Percentiles rank a stretch among this genome's conserved stretches.
phyloP scores from a whole-genome alignment of 2,329 filamentous ascomycete genomes.

The Delphinella strobiligena region DNA sequence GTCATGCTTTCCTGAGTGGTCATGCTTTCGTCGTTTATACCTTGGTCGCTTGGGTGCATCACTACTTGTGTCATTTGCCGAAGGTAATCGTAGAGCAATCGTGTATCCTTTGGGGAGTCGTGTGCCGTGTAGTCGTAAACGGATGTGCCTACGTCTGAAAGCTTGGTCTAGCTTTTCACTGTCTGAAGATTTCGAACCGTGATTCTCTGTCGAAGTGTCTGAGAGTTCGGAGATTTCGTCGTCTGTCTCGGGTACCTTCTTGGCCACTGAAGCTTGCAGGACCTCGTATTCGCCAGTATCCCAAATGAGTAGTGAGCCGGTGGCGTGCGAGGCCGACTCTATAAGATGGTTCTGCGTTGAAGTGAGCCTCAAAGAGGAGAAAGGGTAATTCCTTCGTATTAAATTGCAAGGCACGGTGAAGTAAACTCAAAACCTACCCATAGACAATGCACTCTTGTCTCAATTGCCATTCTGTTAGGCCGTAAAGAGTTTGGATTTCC shows the following conservation, averaged over 20 bases:
- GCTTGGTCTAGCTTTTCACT: conserved; percentile 26
- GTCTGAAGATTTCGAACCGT: conserved; percentile 11
- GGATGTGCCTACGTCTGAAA: conserved; percentile 27
- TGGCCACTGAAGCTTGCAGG: conserved; percentile 16
- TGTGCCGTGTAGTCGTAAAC: conserved; percentile 29
- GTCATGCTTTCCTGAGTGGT: neutral
- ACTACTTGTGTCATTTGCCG: conserved; percentile 17
- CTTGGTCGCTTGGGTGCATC: neutral
- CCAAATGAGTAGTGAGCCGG: conserved; percentile 34
- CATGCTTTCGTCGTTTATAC: neutral
- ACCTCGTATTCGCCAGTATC: conserved; percentile 33
- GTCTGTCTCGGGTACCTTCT: conserved; percentile 18
- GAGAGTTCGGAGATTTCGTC: conserved; percentile 21
- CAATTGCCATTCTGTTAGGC: conserved; percentile 30
- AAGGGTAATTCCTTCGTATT: too few species aligned
- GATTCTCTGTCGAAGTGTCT: conserved; percentile 4
- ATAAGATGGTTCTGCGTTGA: conserved; percentile 29
- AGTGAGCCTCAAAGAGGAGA: neutral
- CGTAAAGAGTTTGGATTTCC: conserved; percentile 29
- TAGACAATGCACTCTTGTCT: conserved; percentile 32
- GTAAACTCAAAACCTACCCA: conserved; percentile 25
- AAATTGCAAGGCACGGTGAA: too few species aligned
- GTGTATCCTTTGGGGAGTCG: conserved; percentile 28
- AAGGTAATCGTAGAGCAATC: conserved; percentile 26
- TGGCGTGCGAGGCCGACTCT: conserved; percentile 30